A percentile compares a stretch with the other conserved stretches of the same genome.
These are phyloP conservation scores for Petunia hybrid DNA, from an alignment of 305 asterid genomes.

Conservation along the genomic window DNA sequence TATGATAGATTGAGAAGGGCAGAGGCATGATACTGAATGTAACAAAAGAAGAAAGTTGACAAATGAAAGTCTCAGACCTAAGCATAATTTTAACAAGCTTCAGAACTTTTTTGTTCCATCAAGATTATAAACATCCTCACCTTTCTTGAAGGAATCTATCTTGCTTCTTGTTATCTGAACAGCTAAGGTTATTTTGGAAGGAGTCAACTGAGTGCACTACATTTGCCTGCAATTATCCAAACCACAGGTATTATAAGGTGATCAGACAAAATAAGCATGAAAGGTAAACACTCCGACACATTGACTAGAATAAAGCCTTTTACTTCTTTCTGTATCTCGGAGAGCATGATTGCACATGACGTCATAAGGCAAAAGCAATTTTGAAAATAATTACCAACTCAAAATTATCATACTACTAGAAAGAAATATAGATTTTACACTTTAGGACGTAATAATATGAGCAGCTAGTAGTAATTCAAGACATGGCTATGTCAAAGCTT, in stretches of 20 bases:
- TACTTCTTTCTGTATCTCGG: not conserved
- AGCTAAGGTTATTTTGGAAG: slow-evolving; percentile 40
- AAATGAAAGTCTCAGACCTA: slow-evolving; percentile 12
- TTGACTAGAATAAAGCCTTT: slow-evolving; percentile 17
- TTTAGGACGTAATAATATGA: not conserved
- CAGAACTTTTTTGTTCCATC: slow-evolving; percentile 32
- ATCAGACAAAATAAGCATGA: slow-evolving; percentile 9
- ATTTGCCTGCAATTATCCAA: slow-evolving; percentile 59
- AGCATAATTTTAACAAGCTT: slow-evolving; percentile 33
- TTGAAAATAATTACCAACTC: slow-evolving; percentile 12
- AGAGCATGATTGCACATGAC: slow-evolving; percentile 8
- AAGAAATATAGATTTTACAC: not conserved
- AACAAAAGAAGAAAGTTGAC: slow-evolving; percentile 29
- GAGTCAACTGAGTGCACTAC: slow-evolving; percentile 41
- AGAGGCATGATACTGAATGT: not conserved
- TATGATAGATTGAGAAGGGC: not conserved
- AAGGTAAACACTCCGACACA: not conserved
- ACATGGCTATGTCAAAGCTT: slow-evolving; percentile 28
- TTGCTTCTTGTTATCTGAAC: slow-evolving; percentile 54
- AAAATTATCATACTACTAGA: not conserved
- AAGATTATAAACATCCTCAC: slow-evolving; percentile 52
- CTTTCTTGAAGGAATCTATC: slow-evolving; percentile 63
- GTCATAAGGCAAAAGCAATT: slow-evolving; percentile 10
- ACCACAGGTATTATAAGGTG: slow-evolving; percentile 15
- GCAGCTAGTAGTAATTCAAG: not conserved